Conservation (phyloP, 2,329 filamentous ascomycete species). For the Colletotrichum graminicola region DNA sequence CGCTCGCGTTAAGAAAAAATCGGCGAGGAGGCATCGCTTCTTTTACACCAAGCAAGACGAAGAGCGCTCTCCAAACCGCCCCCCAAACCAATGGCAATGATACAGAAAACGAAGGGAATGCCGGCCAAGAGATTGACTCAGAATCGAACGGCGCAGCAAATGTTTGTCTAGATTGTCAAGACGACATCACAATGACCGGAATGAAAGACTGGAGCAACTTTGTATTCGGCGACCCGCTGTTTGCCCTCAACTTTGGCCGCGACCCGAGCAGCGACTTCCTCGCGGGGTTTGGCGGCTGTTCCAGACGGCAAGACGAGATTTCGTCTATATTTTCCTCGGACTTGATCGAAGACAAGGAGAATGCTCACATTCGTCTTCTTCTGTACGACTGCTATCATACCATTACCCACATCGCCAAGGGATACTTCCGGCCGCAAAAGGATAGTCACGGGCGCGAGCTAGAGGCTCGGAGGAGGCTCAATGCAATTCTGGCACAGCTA, state of each 20-base stretch:
- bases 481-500: conserved; percentile 59
- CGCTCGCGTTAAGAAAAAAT: conserved; percentile 55
- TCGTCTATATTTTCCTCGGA: conserved; percentile 33
- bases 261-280: conserved; percentile 60
- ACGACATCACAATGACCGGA: conserved; percentile 19
- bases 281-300: conserved; percentile 57
- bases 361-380: conserved; percentile 61
- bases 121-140: conserved; percentile 17
- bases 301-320: conserved; percentile 32
- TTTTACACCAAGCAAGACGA: neutral
- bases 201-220: conserved; percentile 71
- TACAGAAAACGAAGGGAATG: conserved; percentile 16
- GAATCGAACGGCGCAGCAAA: conserved; percentile 25
- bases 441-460: conserved; percentile 65
- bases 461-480: conserved; percentile 64
- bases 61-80: conserved; percentile 11
- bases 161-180: neutral
- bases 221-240: conserved; percentile 70
- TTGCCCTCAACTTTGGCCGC: conserved; percentile 63
- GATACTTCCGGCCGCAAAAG: conserved; percentile 65
- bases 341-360: conserved; percentile 58
- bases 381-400: conserved; percentile 72
- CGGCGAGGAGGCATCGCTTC: neutral
- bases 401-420: conserved; percentile 63
- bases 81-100: conserved; percentile 17